Evolutionary conservation across 1,139 yeast genomes (phyloP).

Genomic region (Yamadazyma conglobata): DNA sequence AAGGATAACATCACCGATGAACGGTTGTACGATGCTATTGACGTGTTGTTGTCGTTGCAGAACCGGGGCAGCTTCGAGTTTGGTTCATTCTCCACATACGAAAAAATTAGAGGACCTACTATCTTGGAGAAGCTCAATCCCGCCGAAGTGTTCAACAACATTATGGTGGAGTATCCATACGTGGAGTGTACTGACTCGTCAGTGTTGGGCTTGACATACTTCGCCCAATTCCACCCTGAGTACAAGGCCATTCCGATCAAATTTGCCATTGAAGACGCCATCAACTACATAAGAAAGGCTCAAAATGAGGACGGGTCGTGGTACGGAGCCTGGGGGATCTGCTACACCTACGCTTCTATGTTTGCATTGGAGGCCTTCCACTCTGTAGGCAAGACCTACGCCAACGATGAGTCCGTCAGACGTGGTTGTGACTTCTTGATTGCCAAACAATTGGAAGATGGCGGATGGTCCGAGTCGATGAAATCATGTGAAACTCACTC

Average conservation of each 20-base stretch:
- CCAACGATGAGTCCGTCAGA: constrained; percentile 57
- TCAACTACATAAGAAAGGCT: constrained; percentile 60
- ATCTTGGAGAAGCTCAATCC: constrained; percentile 77
- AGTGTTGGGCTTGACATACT: constrained; percentile 82
- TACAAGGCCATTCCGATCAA: constrained; percentile 67
- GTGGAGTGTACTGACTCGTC: constrained; percentile 98
- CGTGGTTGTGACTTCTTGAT: constrained; percentile 85
- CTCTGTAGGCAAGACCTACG: constrained; percentile 63
- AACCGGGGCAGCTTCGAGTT: constrained; percentile 76
- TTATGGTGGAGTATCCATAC: constrained; percentile 97
- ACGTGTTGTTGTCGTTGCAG: constrained; percentile 56
- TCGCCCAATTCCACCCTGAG: constrained; percentile 56
- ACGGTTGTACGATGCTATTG: constrained; percentile 65
- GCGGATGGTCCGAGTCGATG: constrained; percentile 97
- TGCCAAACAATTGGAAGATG: constrained; percentile 74
- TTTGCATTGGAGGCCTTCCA: constrained; percentile 92
- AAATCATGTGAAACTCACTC: constrained; percentile 78
- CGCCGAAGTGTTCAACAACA: constrained; percentile 96
- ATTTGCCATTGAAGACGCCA: constrained; percentile 67
- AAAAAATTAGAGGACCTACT: constrained; percentile 79
- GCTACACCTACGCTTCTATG: constrained; percentile 96
- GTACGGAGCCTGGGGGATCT: constrained; percentile 99
- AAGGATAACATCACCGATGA: constrained; percentile 50
- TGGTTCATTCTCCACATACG: constrained; percentile 94
- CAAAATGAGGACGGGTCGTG: constrained; percentile 88